Conservation (phyloP, 805 yeast genomes). For the Wickerhamiella parazyma region DNA sequence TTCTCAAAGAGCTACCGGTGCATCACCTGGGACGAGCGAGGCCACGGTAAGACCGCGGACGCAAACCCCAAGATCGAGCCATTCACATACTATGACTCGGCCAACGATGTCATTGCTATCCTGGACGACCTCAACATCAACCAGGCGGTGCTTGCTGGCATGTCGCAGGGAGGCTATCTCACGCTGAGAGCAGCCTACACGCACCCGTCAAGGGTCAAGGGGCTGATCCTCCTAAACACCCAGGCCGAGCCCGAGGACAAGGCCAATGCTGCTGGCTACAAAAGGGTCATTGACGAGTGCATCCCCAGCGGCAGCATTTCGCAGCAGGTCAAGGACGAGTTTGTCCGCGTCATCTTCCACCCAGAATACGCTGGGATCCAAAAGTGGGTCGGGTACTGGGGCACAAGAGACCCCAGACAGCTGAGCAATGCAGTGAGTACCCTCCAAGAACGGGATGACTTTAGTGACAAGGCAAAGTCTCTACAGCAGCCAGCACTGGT, state of each 20-base stretch:
- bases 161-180: constrained; percentile 8
- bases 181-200: constrained; percentile 3
- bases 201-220: constrained; percentile 3
- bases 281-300: not conserved
- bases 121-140: constrained; percentile 5
- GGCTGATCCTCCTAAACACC: constrained; percentile 1
- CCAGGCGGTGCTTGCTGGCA: constrained; percentile 3
- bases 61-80: not conserved
- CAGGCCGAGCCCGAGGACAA: constrained; percentile 1
- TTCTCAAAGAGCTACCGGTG: constrained; percentile 1
- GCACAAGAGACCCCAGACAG: not conserved
- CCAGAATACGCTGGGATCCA: constrained; percentile 1
- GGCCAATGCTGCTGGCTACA: not conserved
- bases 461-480: not conserved
- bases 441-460: not conserved
- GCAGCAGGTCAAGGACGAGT: not conserved
- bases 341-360: constrained; percentile 2
- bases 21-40: constrained; percentile 8
- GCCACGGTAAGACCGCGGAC: constrained; percentile 6
- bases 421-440: not conserved
- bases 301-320: not conserved
- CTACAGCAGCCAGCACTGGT: constrained; percentile 2
- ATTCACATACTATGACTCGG: constrained; percentile 6
- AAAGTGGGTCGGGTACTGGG: constrained; percentile 1
- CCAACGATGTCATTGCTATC: constrained; percentile 4